Evolutionary conservation across 139 green algal genomes (phyloP).

Genomic region (Klebsormidium nitens): DNA sequence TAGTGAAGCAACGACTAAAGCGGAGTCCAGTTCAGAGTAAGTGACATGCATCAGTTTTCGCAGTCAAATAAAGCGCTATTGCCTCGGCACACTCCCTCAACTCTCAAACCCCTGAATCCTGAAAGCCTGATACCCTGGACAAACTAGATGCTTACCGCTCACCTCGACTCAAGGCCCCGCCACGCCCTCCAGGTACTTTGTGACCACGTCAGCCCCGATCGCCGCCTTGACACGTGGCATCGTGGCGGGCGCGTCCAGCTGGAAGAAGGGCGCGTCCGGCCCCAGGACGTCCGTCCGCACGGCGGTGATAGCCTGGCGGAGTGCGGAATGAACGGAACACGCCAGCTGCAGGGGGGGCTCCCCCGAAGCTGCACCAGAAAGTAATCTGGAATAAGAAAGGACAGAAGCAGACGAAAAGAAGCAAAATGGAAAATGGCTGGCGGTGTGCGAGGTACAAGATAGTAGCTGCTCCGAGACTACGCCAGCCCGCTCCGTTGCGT

Average conservation of each 20-base stretch:
- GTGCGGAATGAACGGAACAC: slow-evolving; percentile 7
- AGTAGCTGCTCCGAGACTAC: background rate
- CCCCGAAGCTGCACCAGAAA: slow-evolving; percentile 9
- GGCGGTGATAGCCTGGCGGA: slow-evolving; percentile 8
- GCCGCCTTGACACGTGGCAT: slow-evolving; percentile 6
- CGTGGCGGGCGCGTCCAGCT: slow-evolving; percentile 1
- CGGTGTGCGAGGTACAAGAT: background rate
- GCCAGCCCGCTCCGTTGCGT: background rate
- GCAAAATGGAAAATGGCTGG: background rate
- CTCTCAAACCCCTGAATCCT: no score
- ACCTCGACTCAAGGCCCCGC: no score
- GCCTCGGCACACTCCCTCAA: no score
- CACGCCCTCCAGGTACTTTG: background rate
- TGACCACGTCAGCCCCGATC: background rate
- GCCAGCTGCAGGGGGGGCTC: slow-evolving; percentile 23
- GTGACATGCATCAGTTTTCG: no score
- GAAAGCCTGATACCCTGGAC: no score
- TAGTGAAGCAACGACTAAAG: no score
- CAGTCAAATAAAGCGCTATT: no score
- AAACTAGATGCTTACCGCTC: no score
- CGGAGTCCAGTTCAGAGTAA: no score
- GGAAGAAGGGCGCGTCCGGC: background rate
- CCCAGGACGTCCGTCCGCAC: slow-evolving; percentile 1
- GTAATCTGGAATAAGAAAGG: background rate
- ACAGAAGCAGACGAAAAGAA: background rate